phyloP scores from a whole-genome alignment of 768 basidiomycete species.

The Dentipellis fragilis region DNA sequence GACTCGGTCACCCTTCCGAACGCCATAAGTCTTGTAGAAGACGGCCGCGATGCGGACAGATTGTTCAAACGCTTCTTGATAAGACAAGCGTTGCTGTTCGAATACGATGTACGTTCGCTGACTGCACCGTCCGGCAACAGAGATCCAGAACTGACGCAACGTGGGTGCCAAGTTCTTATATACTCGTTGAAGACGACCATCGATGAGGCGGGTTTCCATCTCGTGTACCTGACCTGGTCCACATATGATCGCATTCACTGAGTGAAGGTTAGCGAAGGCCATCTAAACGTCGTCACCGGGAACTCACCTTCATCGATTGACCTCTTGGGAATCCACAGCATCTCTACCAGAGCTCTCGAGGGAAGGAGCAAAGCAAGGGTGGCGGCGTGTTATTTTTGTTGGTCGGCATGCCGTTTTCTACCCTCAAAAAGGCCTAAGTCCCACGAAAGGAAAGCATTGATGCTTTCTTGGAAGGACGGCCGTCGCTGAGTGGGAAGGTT shows the following conservation, averaged over 20 bases:
- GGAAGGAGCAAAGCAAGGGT: too few species aligned
- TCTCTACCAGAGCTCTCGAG: too few species aligned
- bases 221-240: constrained; percentile 22
- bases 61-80: constrained; percentile 34
- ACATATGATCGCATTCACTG: constrained; percentile 1
- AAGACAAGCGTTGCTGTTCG: constrained; percentile 40
- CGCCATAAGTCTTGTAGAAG: constrained; percentile 34
- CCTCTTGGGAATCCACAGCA: constrained; percentile 2
- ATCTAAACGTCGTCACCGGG: background rate
- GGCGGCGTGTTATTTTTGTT: too few species aligned
- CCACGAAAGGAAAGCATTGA: too few species aligned
- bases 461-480: too few species aligned
- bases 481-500: too few species aligned
- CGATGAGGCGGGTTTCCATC: constrained; percentile 34
- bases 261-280: background rate
- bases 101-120: constrained; percentile 46
- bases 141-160: constrained; percentile 44
- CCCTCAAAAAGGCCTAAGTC: background rate
- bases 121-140: constrained; percentile 28
- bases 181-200: constrained; percentile 39
- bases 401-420: background rate
- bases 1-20: constrained; percentile 50
- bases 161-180: constrained; percentile 52
- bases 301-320: constrained; percentile 1
- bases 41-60: constrained; percentile 33